Conservation (phyloP, 2,329 filamentous ascomycete species). For the Cercospora citrullina region DNA sequence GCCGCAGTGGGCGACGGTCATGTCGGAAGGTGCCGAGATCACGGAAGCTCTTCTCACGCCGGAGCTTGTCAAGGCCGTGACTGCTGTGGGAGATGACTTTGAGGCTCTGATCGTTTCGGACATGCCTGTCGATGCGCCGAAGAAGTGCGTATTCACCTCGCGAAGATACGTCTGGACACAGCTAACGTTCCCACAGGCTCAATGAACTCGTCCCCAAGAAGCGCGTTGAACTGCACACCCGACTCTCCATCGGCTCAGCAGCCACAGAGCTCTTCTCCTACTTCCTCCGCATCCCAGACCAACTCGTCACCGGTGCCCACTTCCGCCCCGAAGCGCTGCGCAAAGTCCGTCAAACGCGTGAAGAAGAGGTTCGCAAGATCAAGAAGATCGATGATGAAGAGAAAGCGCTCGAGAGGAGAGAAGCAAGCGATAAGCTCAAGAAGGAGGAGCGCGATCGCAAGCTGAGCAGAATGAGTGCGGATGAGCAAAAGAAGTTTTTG, state of each 20-base stretch:
- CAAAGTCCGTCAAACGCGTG: slow-evolving; percentile 77
- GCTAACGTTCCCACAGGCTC: slow-evolving; percentile 56
- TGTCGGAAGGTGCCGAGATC: slow-evolving; percentile 96
- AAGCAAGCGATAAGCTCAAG: slow-evolving; percentile 63
- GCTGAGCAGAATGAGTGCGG: slow-evolving; percentile 67
- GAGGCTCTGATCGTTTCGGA: slow-evolving; percentile 89
- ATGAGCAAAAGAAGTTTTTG: slow-evolving; percentile 55
- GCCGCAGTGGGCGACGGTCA: slow-evolving; percentile 84
- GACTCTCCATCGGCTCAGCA: slow-evolving; percentile 59
- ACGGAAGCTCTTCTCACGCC: slow-evolving; percentile 82
- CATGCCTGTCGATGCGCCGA: slow-evolving; percentile 83
- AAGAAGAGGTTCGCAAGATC: slow-evolving; percentile 76
- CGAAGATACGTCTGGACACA: background rate
- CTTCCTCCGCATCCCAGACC: slow-evolving; percentile 79
- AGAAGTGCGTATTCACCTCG: slow-evolving; percentile 60
- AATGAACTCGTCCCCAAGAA: slow-evolving; percentile 84
- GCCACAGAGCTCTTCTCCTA: slow-evolving; percentile 73
- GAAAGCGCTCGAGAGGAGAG: slow-evolving; percentile 61
- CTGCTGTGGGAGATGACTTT: slow-evolving; percentile 74
- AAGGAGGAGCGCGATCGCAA: slow-evolving; percentile 73
- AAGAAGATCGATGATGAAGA: slow-evolving; percentile 74
- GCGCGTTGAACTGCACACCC: slow-evolving; percentile 75
- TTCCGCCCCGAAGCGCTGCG: slow-evolving; percentile 87
- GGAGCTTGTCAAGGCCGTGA: slow-evolving; percentile 79
- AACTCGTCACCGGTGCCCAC: slow-evolving; percentile 71